Percentiles rank a stretch among this genome's conserved stretches.
Conservation (phyloP, 1,284 basidiomycete genomes). For the Albatrellus sp. region DNA sequence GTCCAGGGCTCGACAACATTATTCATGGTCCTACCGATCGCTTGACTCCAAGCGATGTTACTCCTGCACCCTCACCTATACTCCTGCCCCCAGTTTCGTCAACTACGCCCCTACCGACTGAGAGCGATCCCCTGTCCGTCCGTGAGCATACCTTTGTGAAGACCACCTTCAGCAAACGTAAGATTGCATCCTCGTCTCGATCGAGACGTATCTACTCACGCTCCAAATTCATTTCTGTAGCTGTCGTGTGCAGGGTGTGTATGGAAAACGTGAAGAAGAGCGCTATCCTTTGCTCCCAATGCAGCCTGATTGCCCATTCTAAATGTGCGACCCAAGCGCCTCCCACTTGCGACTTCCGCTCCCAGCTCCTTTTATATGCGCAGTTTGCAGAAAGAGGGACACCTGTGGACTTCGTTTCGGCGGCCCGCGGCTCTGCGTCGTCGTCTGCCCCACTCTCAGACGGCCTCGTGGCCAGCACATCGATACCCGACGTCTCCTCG, state of each 20-base stretch:
- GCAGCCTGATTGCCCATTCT: conserved; percentile 79
- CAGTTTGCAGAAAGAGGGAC: conserved; percentile 60
- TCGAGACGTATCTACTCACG: background rate
- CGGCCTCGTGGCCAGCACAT: conserved; percentile 26
- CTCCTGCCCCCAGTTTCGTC: background rate
- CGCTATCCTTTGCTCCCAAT: conserved; percentile 81
- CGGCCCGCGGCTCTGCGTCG: conserved; percentile 19
- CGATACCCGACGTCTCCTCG: conserved; percentile 31
- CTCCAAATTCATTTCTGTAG: conserved; percentile 26
- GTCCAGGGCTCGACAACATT: conserved; percentile 24
- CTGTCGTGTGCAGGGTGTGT: conserved; percentile 82
- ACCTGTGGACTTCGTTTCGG: conserved; percentile 31
- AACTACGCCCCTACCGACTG: conserved; percentile 23
- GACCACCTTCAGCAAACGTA: conserved; percentile 86
- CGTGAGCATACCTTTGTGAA: conserved; percentile 79
- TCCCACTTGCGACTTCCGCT: conserved; percentile 72
- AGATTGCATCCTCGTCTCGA: conserved; percentile 17
- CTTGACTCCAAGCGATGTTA: conserved; percentile 10
- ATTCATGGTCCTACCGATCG: conserved; percentile 11
- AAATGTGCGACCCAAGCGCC: conserved; percentile 68
- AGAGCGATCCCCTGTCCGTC: conserved; percentile 32
- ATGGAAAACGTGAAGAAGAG: conserved; percentile 71
- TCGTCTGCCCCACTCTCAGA: conserved; percentile 39
- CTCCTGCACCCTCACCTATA: conserved; percentile 21
- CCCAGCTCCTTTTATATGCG: conserved; percentile 59